Evolutionary conservation across 108 stramenopile genomes (phyloP), one percentile per base, ranked within the genome.

Genomic region (Nitzschia sp.): DNA sequence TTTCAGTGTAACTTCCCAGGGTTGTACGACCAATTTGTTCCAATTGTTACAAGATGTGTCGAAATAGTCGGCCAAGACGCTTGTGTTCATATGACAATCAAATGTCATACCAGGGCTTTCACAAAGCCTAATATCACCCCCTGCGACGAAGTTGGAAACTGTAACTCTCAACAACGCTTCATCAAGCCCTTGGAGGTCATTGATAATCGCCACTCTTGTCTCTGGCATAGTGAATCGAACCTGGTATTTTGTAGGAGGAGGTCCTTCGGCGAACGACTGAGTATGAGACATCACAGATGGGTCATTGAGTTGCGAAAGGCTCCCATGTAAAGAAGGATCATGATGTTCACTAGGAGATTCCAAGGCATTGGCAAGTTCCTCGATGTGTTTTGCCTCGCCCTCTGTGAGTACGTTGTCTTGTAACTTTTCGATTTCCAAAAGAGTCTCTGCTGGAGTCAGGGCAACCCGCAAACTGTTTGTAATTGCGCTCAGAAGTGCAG

Each of bases 151-250:
- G 60, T 87, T 88, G 22, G 62, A 63, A n/a, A 80, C 60, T 14
- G 75, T 56, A 10, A 90, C 57, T 52, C 89, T 81, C 62, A 94
- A 88, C 40, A 94, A 67, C 10, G 93, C 85, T 51, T 91, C 88
- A 62, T 94, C 93, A 7, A 94, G 62, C 0, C 90, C 90, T 65
- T 94, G 90, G 15, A 94, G 75, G 66, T 94, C 93, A 67, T 94
- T 94, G 44, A 87, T 80, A 29, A 91, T 57, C 55, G 89, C 85
- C 8, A 88, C 22, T 17, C 58, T 78, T 3, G 85, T 73, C 71
- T 84, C 66, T 25, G 90, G 86, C 51, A 89, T 67, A 8, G 90
- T 94, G 21, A 86, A 19, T 41, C 83, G 84, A 2, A 88, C 42
- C 41, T 70, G 74, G 63, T 53, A 55, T 20, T 57, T 78, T 46